Evolutionary conservation across 805 yeast genomes (phyloP).

Genomic region (Clavispora carvajalis): DNA sequence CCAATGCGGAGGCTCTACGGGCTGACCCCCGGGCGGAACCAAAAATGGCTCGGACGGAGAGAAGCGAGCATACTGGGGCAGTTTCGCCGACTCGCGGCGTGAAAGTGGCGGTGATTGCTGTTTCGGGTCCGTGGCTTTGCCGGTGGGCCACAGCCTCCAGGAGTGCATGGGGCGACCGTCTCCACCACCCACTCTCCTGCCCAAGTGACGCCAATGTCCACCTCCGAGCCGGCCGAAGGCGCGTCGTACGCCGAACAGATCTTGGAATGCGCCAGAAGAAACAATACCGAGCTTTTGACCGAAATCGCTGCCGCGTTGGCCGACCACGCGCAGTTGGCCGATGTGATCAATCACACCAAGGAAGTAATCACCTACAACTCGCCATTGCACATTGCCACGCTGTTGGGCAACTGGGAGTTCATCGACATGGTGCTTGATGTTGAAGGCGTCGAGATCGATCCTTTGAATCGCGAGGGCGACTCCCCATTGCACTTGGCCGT

Average conservation of each 20-base stretch:
- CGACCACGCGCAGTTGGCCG: constrained; percentile 35
- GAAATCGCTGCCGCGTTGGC: constrained; percentile 45
- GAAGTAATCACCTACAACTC: constrained; percentile 75
- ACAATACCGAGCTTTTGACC: constrained; percentile 71
- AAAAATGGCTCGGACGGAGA: too few relatives aligned
- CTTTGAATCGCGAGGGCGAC: constrained; percentile 69
- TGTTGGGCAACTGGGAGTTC: constrained; percentile 79
- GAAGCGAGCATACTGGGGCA: too few relatives aligned
- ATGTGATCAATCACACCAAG: constrained; percentile 57
- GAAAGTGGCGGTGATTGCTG: too few relatives aligned
- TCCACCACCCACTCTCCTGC: neutral
- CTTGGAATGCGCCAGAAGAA: constrained; percentile 81
- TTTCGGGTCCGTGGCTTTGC: too few relatives aligned
- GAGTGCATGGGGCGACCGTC: neutral
- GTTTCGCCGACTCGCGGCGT: too few relatives aligned
- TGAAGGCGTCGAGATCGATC: constrained; percentile 89
- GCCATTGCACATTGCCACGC: constrained; percentile 76
- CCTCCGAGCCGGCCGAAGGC: constrained; percentile 34
- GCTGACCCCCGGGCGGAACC: too few relatives aligned
- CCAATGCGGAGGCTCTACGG: too few relatives aligned
- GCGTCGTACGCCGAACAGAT: constrained; percentile 74
- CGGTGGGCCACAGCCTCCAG: too few relatives aligned
- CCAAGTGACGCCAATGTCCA: neutral
- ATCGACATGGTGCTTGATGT: constrained; percentile 77
- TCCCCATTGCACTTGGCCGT: constrained; percentile 90